These are phyloP conservation scores for Puccinia horiana DNA, from an alignment of 1,284 basidiomycete genomes.

Conservation along the genomic window DNA sequence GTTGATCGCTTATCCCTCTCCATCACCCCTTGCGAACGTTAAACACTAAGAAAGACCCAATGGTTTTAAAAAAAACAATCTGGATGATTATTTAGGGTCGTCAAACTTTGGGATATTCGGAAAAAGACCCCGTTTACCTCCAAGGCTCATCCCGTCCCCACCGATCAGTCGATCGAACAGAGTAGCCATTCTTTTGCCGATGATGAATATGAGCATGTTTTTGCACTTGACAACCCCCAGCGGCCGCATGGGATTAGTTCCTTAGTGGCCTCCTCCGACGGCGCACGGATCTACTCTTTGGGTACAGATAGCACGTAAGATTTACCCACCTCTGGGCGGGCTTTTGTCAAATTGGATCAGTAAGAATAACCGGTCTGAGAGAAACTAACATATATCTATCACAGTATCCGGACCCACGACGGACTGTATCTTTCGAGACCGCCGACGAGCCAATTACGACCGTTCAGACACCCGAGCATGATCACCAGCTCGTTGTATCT, in stretches of 20 bases:
- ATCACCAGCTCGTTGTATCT: constrained; percentile 34
- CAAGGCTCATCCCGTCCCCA: constrained; percentile 22
- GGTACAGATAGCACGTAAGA: constrained; percentile 43
- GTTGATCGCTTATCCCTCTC: not conserved
- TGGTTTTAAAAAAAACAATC: no score
- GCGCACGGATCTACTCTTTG: constrained; percentile 40
- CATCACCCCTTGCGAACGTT: not conserved
- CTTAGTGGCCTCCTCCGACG: constrained; percentile 20
- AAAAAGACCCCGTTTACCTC: constrained; percentile 39
- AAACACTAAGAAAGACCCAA: not conserved
- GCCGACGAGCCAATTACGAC: not conserved
- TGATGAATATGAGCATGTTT: not conserved
- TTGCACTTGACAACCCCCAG: not conserved
- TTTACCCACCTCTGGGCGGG: not conserved
- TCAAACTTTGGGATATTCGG: constrained; percentile 45
- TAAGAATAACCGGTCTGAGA: not conserved
- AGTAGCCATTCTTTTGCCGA: not conserved
- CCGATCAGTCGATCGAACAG: constrained; percentile 35
- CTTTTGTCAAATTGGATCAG: not conserved
- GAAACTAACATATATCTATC: not conserved
- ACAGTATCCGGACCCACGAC: constrained; percentile 17
- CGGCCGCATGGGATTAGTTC: constrained; percentile 42
- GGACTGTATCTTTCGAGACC: constrained; percentile 21
- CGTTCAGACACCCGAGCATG: constrained; percentile 10
- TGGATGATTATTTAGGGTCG: constrained; percentile 16